Conservation (phyloP, 129 eudicot species). For the Ambrosia trifida region DNA sequence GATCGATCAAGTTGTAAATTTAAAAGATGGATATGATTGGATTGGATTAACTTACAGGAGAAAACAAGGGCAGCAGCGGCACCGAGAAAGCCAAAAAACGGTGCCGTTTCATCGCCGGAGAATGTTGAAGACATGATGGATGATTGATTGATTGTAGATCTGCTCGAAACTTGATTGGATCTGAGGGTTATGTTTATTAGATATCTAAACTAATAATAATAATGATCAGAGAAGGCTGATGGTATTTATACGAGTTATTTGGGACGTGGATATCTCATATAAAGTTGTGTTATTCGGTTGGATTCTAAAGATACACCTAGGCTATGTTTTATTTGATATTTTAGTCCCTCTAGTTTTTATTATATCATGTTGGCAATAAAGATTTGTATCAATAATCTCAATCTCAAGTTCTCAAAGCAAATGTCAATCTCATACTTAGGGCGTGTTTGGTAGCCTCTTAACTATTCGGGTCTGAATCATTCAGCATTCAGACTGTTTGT, state of each 20-base stretch:
- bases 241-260: conserved; percentile 20
- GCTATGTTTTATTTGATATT: background rate
- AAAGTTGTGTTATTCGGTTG: background rate
- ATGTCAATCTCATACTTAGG: no score
- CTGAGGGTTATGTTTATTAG: conserved; percentile 24
- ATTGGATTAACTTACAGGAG: conserved; percentile 36
- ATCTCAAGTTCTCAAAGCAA: no score
- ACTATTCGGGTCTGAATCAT: no score
- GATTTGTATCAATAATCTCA: no score
- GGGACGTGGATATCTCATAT: conserved; percentile 8
- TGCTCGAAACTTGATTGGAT: conserved; percentile 26
- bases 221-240: conserved; percentile 6
- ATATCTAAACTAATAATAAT: conserved; percentile 12
- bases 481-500: no score
- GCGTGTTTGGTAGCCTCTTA: no score
- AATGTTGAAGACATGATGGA: conserved; percentile 42
- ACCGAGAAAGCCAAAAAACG: conserved; percentile 47
- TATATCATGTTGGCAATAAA: no score
- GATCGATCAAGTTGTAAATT: conserved; percentile 6
- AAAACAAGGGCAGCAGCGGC: conserved; percentile 45
- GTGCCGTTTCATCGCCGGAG: conserved; percentile 51
- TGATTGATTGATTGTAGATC: conserved; percentile 25
- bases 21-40: conserved; percentile 3
- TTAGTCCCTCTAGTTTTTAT: conserved; percentile 2
- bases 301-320: background rate